Conservation (phyloP, 1,139 yeast genomes). For the Yamadazyma membranifaciens region DNA sequence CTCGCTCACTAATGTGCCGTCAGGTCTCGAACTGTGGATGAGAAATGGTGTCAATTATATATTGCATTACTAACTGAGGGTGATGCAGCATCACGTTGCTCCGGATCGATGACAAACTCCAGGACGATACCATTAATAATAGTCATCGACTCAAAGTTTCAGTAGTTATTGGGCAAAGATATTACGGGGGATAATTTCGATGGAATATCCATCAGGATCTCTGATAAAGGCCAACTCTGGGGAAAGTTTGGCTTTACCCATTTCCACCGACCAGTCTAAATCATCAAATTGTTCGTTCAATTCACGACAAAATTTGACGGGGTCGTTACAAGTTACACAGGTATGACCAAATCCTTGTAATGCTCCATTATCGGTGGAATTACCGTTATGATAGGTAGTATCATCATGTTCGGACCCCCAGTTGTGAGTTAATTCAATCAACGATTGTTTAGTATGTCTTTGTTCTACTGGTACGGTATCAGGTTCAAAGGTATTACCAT, state of each 20-base stretch:
- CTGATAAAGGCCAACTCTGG: conserved; percentile 61
- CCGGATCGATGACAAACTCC: too few relatives aligned
- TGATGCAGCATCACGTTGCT: too few relatives aligned
- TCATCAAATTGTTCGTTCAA: conserved; percentile 42
- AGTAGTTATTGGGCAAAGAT: not conserved
- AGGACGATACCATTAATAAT: too few relatives aligned
- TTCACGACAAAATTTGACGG: conserved; percentile 52
- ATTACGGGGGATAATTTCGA: conserved; percentile 56
- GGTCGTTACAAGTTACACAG: conserved; percentile 70
- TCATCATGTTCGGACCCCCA: conserved; percentile 89
- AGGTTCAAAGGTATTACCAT: conserved; percentile 33
- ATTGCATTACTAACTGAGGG: too few relatives aligned
- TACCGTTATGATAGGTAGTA: conserved; percentile 77
- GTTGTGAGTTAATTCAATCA: conserved; percentile 88
- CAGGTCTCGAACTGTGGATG: not conserved
- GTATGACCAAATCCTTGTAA: conserved; percentile 87
- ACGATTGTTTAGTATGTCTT: conserved; percentile 51
- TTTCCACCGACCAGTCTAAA: conserved; percentile 44
- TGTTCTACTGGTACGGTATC: conserved; percentile 31
- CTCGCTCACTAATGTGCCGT: not conserved
- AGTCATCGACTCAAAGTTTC: too few relatives aligned
- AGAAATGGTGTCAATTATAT: not conserved
- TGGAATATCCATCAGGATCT: conserved; percentile 92
- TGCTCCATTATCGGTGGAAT: conserved; percentile 51
- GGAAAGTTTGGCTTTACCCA: conserved; percentile 48